Percentiles rank a stretch among this genome's conserved stretches.
These are phyloP conservation scores for Xylariaceae sp. DNA, from an alignment of 2,329 filamentous ascomycete genomes.

Conservation along the genomic window DNA sequence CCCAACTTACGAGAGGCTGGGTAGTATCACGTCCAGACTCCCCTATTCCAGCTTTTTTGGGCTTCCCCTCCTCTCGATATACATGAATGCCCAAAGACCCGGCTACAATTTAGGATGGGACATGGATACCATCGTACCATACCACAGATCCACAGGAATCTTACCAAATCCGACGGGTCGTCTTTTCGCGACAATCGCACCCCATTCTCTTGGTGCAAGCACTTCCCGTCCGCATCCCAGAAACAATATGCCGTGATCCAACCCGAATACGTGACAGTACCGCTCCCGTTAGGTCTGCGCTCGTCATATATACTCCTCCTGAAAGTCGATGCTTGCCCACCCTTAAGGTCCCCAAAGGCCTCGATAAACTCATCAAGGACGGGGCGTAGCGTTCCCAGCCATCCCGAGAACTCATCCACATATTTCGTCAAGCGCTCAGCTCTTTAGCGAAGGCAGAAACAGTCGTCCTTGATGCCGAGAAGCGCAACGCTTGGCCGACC, in stretches of 20 bases:
- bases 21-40: constrained; percentile 23
- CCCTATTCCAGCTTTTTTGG: constrained; percentile 3
- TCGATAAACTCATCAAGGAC: constrained; percentile 26
- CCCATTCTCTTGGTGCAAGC: constrained; percentile 18
- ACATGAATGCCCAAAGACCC: constrained; percentile 27
- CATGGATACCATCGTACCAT: constrained; percentile 21
- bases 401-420: constrained; percentile 18
- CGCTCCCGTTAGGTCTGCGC: constrained; percentile 27
- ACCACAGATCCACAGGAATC: constrained; percentile 28
- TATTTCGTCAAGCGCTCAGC: constrained; percentile 16
- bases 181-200: constrained; percentile 20
- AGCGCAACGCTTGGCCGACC: constrained; percentile 47
- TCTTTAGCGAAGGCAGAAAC: constrained; percentile 25
- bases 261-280: constrained; percentile 26
- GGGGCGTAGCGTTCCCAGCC: constrained; percentile 20
- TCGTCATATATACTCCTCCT: constrained; percentile 28
- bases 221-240: constrained; percentile 27
- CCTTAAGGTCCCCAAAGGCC: constrained; percentile 25
- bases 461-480: constrained; percentile 41
- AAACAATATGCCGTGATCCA: constrained; percentile 34
- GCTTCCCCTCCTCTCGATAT: constrained; percentile 13
- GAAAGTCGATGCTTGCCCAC: constrained; percentile 18
- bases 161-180: constrained; percentile 27
- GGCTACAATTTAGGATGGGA: constrained; percentile 29
- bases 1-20: constrained; percentile 29